These are phyloP conservation scores for Microdochium nivale DNA, from an alignment of 2,329 filamentous ascomycete species.

Conservation along the genomic window DNA sequence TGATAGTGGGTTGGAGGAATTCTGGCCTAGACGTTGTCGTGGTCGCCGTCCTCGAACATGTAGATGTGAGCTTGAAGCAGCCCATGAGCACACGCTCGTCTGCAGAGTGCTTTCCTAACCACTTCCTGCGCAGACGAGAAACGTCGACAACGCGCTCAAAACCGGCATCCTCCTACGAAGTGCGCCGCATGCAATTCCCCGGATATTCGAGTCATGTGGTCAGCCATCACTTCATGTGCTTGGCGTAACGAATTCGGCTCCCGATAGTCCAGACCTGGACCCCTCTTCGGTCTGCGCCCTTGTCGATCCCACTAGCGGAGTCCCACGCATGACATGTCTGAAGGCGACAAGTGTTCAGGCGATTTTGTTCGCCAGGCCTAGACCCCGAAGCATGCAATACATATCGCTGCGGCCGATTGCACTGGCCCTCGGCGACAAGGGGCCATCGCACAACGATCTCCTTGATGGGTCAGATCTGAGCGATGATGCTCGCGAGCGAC, in stretches of 20 bases:
- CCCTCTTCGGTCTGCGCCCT: conserved; percentile 61
- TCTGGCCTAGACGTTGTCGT: conserved; percentile 86
- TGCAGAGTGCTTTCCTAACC: conserved; percentile 1
- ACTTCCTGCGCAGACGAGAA: conserved; percentile 45
- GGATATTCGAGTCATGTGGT: conserved; percentile 79
- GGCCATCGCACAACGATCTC: conserved; percentile 22
- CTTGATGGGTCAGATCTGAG: conserved; percentile 56
- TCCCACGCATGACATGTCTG: conserved; percentile 68
- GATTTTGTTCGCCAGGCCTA: conserved; percentile 79
- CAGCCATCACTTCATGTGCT: conserved; percentile 77
- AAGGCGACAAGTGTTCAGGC: conserved; percentile 71
- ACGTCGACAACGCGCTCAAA: conserved; percentile 81
- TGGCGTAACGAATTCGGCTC: conserved; percentile 63
- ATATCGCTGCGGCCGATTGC: conserved; percentile 86
- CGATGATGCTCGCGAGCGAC: conserved; percentile 57
- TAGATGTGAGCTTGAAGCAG: conserved; percentile 56
- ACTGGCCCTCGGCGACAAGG: conserved; percentile 72
- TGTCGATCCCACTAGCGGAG: conserved; percentile 36
- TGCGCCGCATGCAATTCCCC: conserved; percentile 68
- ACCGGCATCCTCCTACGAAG: conserved; percentile 76
- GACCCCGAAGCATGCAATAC: conserved; percentile 89
- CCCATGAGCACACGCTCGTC: conserved; percentile 1
- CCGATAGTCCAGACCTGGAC: conserved; percentile 46
- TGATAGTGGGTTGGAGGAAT: conserved; percentile 94
- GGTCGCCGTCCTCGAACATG: conserved; percentile 79